Percentiles rank a stretch among this genome's conserved stretches.
Conservation (phyloP, 1,284 basidiomycete species). For the Serendipita sp. region DNA sequence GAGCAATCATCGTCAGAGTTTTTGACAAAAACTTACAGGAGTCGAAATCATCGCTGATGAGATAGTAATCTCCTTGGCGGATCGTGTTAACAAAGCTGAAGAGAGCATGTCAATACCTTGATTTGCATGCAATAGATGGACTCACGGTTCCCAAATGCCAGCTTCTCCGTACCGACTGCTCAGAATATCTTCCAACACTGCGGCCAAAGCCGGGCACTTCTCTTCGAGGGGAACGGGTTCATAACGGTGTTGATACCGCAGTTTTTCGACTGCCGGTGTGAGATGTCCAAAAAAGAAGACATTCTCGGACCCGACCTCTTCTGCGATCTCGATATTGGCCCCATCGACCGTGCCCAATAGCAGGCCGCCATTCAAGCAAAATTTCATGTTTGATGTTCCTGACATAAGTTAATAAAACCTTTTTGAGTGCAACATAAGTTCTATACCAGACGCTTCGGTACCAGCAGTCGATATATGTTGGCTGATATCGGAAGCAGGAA, state of each 20-base stretch:
- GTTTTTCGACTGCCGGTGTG: constrained; percentile 67
- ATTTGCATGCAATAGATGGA: constrained; percentile 13
- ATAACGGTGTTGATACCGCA: constrained; percentile 73
- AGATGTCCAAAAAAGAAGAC: constrained; percentile 74
- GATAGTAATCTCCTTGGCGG: constrained; percentile 65
- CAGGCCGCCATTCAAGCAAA: constrained; percentile 78
- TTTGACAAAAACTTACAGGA: constrained; percentile 42
- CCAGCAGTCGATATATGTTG: constrained; percentile 92
- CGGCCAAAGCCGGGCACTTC: constrained; percentile 65
- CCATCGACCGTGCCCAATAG: constrained; percentile 56
- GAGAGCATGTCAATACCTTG: constrained; percentile 8
- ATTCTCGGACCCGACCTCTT: constrained; percentile 67
- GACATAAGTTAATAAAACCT: constrained; percentile 25
- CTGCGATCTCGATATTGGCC: constrained; percentile 89
- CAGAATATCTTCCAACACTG: constrained; percentile 59
- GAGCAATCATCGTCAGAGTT: constrained; percentile 2
- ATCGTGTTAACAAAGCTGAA: constrained; percentile 55
- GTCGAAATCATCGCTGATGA: constrained; percentile 81
- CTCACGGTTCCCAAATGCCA: constrained; percentile 62
- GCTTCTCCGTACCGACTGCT: constrained; percentile 65
- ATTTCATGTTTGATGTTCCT: constrained; percentile 86
- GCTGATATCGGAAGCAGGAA: constrained; percentile 81
- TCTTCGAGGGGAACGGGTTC: constrained; percentile 65
- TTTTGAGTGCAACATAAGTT: constrained; percentile 15
- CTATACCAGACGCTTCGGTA: constrained; percentile 42